A percentile compares a stretch with the other conserved stretches of the same genome.
Evolutionary conservation across 1,284 basidiomycete species (phyloP).

Genomic region (Ceratobasidium sp.): DNA sequence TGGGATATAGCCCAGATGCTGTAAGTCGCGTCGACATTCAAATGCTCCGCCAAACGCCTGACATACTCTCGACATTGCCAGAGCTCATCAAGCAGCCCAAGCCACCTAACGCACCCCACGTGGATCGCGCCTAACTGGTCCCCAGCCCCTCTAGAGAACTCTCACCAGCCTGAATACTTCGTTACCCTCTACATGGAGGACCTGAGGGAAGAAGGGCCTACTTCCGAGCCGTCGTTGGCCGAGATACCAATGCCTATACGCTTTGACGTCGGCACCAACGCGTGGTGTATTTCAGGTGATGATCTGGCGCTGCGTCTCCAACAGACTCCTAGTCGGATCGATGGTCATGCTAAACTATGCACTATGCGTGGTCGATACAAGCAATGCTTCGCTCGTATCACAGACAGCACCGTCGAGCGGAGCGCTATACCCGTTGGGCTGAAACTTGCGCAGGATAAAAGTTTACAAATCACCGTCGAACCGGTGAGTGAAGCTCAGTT

Average conservation of each 20-base stretch:
- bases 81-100: constrained; percentile 24
- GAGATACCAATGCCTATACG: constrained; percentile 73
- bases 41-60: background rate
- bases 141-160: constrained; percentile 11
- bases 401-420: constrained; percentile 59
- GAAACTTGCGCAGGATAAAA: constrained; percentile 55
- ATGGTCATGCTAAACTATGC: constrained; percentile 78
- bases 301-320: constrained; percentile 72
- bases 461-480: constrained; percentile 58
- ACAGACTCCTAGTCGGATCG: constrained; percentile 72
- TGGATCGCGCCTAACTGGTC: constrained; percentile 36
- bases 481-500: constrained; percentile 46
- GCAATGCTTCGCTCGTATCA: constrained; percentile 75
- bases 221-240: constrained; percentile 69
- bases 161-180: constrained; percentile 32
- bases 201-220: constrained; percentile 60
- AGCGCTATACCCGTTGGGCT: constrained; percentile 56
- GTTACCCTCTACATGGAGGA: constrained; percentile 59
- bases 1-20: constrained; percentile 31
- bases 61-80: background rate
- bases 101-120: constrained; percentile 10
- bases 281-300: constrained; percentile 76
- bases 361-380: constrained; percentile 75
- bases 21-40: constrained; percentile 13
- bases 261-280: constrained; percentile 62